phyloP scores from a whole-genome alignment of 2,329 filamentous ascomycete species.

The Penicillium crustosum region DNA sequence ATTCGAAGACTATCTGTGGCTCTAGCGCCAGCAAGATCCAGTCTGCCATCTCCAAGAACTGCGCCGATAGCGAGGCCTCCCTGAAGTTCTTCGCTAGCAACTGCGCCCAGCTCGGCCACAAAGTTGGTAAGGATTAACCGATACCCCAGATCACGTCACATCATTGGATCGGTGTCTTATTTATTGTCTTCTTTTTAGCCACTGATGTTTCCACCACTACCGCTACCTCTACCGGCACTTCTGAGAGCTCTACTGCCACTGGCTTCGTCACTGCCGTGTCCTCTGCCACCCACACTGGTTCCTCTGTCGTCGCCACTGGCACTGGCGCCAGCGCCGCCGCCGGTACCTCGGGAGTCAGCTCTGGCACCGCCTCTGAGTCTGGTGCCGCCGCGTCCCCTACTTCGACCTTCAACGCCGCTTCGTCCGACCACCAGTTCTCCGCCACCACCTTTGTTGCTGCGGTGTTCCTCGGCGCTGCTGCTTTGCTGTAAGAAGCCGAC shows the following conservation, averaged over 20 bases:
- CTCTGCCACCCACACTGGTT: constrained; percentile 14
- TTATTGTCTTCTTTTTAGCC: constrained; percentile 11
- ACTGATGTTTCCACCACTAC: constrained; percentile 26
- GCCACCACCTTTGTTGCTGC: constrained; percentile 41
- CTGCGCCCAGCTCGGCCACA: constrained; percentile 42
- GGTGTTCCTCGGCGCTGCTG: constrained; percentile 44
- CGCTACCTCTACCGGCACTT: constrained; percentile 25
- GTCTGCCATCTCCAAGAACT: constrained; percentile 37
- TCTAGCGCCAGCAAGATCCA: constrained; percentile 37
- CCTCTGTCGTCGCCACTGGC: constrained; percentile 24
- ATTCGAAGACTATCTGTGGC: constrained; percentile 43
- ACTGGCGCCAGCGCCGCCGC: constrained; percentile 9
- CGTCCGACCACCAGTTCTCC: constrained; percentile 36
- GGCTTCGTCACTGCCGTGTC: constrained; percentile 25
- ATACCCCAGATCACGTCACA: neutral
- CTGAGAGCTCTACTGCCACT: constrained; percentile 26
- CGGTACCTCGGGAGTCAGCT: constrained; percentile 4
- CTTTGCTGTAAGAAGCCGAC: constrained; percentile 33
- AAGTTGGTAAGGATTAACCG: constrained; percentile 39
- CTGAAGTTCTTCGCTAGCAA: constrained; percentile 41
- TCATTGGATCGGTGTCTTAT: constrained; percentile 1
- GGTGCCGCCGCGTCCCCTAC: constrained; percentile 18
- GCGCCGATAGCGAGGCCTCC: constrained; percentile 36
- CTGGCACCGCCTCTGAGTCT: constrained; percentile 18
- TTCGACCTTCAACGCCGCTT: constrained; percentile 24